Conservation (phyloP, 2,329 filamentous ascomycete genomes). For the Cordyceps fumosorosea region DNA sequence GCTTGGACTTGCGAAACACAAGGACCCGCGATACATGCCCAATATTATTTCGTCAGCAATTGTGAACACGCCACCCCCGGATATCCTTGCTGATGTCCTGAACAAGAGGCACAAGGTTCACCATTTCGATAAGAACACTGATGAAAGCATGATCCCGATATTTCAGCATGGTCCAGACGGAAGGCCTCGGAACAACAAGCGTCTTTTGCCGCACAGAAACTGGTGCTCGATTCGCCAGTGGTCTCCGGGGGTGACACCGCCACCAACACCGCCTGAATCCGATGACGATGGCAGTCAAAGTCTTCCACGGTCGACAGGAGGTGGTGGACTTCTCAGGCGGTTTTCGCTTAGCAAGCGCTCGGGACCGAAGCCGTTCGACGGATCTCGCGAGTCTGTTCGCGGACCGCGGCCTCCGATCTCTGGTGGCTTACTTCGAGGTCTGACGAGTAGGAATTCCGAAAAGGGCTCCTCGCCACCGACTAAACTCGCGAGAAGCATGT, state of each 20-base stretch:
- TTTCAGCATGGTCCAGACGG: constrained; percentile 87
- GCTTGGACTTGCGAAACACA: constrained; percentile 71
- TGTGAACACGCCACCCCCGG: constrained; percentile 82
- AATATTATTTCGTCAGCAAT: constrained; percentile 94
- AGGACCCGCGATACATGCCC: constrained; percentile 93
- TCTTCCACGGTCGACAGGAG: constrained; percentile 28
- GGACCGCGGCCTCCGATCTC: constrained; percentile 46
- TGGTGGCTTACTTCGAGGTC: constrained; percentile 39
- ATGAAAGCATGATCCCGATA: constrained; percentile 93
- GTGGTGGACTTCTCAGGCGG: constrained; percentile 38
- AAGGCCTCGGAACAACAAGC: constrained; percentile 84
- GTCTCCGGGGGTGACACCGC: constrained; percentile 68
- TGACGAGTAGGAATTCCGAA: constrained; percentile 30
- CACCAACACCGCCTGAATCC: constrained; percentile 54
- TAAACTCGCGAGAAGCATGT: constrained; percentile 52
- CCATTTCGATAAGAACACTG: constrained; percentile 68
- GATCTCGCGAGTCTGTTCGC: constrained; percentile 28
- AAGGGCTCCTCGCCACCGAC: constrained; percentile 32
- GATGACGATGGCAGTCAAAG: constrained; percentile 37
- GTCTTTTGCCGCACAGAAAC: constrained; percentile 80
- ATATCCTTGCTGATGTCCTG: constrained; percentile 81
- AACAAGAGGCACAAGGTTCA: constrained; percentile 87
- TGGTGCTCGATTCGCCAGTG: constrained; percentile 93
- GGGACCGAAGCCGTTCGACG: constrained; percentile 31
- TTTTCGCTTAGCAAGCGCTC: constrained; percentile 34